Evolutionary conservation across 2,329 filamentous ascomycete genomes (phyloP).

Genomic region (Colletotrichum australisinense): DNA sequence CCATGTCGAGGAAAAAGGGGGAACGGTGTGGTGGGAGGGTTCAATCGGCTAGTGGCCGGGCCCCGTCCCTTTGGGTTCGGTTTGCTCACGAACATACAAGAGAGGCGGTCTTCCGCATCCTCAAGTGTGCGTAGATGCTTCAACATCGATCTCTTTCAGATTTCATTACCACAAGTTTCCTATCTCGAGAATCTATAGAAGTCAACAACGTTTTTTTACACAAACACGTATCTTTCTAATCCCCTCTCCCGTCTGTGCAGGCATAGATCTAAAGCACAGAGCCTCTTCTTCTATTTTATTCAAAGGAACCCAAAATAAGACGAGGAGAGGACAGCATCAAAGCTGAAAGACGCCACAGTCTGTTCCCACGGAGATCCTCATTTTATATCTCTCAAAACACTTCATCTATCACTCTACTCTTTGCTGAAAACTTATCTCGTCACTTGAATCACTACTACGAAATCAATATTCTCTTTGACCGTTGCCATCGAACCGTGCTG

Average conservation of each 20-base stretch:
- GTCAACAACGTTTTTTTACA: background rate
- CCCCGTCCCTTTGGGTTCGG: background rate
- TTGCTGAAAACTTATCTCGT: background rate
- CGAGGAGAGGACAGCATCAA: background rate
- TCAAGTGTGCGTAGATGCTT: background rate
- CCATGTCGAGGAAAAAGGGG: slow-evolving; percentile 18
- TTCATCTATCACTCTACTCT: background rate
- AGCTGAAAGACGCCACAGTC: slow-evolving; percentile 29
- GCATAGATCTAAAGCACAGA: slow-evolving; percentile 15
- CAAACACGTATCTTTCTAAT: background rate
- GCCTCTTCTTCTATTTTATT: background rate
- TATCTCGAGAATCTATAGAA: slow-evolving; percentile 15
- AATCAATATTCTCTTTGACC: background rate
- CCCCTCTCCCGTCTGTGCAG: slow-evolving; percentile 26
- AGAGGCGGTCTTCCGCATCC: background rate
- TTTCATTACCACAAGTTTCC: background rate
- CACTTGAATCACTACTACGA: background rate
- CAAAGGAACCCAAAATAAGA: background rate
- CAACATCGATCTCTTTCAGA: background rate
- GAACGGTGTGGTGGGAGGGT: background rate
- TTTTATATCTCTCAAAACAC: slow-evolving; percentile 4
- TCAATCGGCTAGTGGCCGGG: background rate
- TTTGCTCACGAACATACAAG: slow-evolving; percentile 8
- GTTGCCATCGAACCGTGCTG: background rate
- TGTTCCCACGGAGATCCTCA: slow-evolving; percentile 24